These are phyloP conservation scores for Citrus inodora DNA, from an alignment of 345 rosid species.

Conservation along the genomic window DNA sequence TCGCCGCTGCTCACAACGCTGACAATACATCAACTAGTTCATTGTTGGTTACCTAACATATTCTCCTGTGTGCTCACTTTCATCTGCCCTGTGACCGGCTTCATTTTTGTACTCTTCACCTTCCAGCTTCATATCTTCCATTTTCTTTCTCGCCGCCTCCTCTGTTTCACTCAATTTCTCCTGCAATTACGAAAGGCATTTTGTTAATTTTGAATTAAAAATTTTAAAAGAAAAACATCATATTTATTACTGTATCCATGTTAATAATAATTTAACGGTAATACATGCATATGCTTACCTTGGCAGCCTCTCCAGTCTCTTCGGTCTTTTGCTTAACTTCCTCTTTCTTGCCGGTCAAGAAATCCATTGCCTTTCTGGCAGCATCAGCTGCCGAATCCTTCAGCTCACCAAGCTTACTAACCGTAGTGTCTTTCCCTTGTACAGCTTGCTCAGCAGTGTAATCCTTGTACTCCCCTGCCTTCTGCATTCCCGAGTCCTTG, in stretches of 20 bases:
- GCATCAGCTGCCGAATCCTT: constrained; percentile 44
- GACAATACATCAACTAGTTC: neutral
- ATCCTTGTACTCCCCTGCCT: constrained; percentile 22
- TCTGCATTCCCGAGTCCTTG: constrained; percentile 16
- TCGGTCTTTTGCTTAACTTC: constrained; percentile 49
- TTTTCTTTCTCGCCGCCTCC: constrained; percentile 45
- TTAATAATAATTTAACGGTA: no score
- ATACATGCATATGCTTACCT: constrained; percentile 15
- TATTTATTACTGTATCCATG: no score
- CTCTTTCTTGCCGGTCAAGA: constrained; percentile 49
- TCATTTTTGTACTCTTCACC: constrained; percentile 31
- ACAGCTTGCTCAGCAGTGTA: constrained; percentile 27
- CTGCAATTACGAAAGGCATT: constrained; percentile 13
- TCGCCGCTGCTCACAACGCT: neutral
- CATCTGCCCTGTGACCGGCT: constrained; percentile 23
- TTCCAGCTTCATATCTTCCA: constrained; percentile 51
- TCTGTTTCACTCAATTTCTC: constrained; percentile 43
- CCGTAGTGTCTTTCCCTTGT: constrained; percentile 27
- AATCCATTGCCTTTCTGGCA: constrained; percentile 53
- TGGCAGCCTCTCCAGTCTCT: constrained; percentile 41
- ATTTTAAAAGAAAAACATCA: no score
- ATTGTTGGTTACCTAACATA: neutral
- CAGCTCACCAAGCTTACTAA: constrained; percentile 15
- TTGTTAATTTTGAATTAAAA: no score
- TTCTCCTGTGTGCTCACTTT: constrained; percentile 9